phyloP scores from a whole-genome alignment of 495 filamentous ascomycete species.

The Peziza echinospora region DNA sequence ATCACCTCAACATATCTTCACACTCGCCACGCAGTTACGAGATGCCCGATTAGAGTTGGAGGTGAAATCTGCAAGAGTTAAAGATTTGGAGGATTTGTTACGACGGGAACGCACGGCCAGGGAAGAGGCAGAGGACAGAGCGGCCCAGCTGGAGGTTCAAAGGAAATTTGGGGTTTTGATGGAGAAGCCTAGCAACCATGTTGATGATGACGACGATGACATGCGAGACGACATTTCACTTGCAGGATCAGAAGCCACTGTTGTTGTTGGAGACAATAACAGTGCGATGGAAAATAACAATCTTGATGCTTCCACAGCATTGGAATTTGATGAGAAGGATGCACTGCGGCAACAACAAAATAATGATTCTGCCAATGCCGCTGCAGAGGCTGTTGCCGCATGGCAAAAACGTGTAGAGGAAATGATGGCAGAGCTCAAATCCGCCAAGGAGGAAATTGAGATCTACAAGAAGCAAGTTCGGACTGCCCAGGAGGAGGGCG shows the following conservation, averaged over 20 bases:
- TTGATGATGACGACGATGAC: constrained; percentile 15
- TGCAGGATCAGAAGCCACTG: constrained; percentile 21
- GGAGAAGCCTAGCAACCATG: constrained; percentile 2
- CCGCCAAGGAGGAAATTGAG: constrained; percentile 60
- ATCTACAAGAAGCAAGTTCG: constrained; percentile 55
- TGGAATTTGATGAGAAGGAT: constrained; percentile 4
- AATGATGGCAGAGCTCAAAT: constrained; percentile 65
- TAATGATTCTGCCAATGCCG: constrained; percentile 18
- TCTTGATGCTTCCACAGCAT: constrained; percentile 20
- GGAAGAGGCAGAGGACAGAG: constrained; percentile 60
- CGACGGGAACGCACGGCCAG: constrained; percentile 60
- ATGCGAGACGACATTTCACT: constrained; percentile 18
- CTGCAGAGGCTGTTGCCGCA: constrained; percentile 27
- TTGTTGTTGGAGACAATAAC: constrained; percentile 6
- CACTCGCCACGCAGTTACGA: constrained; percentile 60
- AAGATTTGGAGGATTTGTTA: constrained; percentile 59
- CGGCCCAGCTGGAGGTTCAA: constrained; percentile 38
- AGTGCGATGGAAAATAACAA: constrained; percentile 12
- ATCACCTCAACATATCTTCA: constrained; percentile 68
- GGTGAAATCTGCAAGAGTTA: constrained; percentile 50
- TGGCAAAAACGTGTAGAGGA: constrained; percentile 56
- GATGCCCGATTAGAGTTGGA: constrained; percentile 66
- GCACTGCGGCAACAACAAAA: constrained; percentile 5
- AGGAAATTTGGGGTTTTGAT: constrained; percentile 11
- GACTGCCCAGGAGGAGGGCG: constrained; percentile 52